Base-by-base conservation (phyloP, 345 rosid genomes). In the Syzygium grande region DNA sequence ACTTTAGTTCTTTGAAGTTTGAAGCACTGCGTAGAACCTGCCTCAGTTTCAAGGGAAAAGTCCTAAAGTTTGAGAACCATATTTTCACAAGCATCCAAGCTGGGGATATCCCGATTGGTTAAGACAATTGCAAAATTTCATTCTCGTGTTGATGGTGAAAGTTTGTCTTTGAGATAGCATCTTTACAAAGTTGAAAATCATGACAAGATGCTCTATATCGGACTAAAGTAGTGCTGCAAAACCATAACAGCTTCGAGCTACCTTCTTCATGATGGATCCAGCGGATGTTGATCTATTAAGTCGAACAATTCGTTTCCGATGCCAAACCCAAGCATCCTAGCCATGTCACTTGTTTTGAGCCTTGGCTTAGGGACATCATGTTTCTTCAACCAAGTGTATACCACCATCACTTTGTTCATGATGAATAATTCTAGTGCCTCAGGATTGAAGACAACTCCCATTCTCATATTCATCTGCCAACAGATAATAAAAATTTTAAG, bases 241-340 rank as follows among this genome's bases (percentile, higher is more conserved):
- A 73, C 49, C 83, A 73, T 73, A 9, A 84, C 41, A 84, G 41
- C 85, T 84, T 46, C 23, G 51, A 51, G 54, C 30, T 84, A 46
- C 54, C 54, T 49, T 3, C 54, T 46, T 84, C 54, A 84, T 51
- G 85, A 84, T 27, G 85, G 84, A 23, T 84, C 89, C 84, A 30
- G 52, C 0, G 89, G 85, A 30, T 87, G 83, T 63, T 91, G 86
- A 88, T 94, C 94, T 51, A 95, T 89, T 86, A 95, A 88, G 90
- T 96, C 94, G 77, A 94, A 95, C 86, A 96, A 94, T 38, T 94
- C 94, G 51, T 95, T 96, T 51, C 95, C 96, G 34, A 96, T 90
- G 30, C 96, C 98, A 86, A 96, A 96, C 53, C 98, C 99, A 52
- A 97, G 97, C 98, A 96, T 95, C 88, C 96, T 94, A 29, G 98